phyloP scores from a whole-genome alignment of 139 green algal genomes.

The Coccomyxa sp. region DNA sequence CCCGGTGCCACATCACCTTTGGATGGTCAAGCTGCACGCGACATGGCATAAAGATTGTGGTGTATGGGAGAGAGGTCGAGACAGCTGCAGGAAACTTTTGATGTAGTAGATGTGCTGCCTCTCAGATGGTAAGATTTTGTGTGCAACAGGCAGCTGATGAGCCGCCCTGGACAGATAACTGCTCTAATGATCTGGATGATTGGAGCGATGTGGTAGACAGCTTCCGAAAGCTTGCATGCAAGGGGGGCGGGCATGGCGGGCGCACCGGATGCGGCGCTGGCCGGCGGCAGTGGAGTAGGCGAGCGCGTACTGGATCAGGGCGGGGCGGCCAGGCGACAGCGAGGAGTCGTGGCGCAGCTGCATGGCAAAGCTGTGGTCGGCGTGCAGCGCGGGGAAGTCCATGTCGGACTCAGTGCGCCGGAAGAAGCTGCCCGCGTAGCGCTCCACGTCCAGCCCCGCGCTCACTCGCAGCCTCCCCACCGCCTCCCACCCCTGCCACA shows the following conservation, averaged over 20 bases:
- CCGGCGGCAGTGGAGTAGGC: slow-evolving; percentile 74
- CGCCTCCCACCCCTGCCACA: slow-evolving; percentile 72
- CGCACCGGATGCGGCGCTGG: slow-evolving; percentile 29
- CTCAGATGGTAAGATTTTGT: too few species aligned
- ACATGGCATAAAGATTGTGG: too few species aligned
- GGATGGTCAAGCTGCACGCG: too few species aligned
- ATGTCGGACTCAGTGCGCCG: slow-evolving; percentile 59
- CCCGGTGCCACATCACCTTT: too few species aligned
- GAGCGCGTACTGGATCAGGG: slow-evolving; percentile 74
- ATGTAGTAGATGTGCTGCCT: too few species aligned
- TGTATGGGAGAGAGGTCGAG: too few species aligned
- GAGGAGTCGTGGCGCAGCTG: slow-evolving; percentile 39
- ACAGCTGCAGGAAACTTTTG: too few species aligned
- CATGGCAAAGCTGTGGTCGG: slow-evolving; percentile 56
- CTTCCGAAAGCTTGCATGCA: not conserved
- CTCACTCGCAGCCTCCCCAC: slow-evolving; percentile 74
- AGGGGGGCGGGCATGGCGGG: too few species aligned
- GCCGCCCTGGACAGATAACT: not conserved
- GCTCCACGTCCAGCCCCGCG: slow-evolving; percentile 68
- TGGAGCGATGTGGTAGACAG: not conserved
- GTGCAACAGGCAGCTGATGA: not conserved
- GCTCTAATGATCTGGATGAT: not conserved
- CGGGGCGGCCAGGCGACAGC: slow-evolving; percentile 43
- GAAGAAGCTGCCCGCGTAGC: slow-evolving; percentile 56
- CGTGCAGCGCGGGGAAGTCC: slow-evolving; percentile 76